These are phyloP conservation scores for Crepidotus variabilis DNA, from an alignment of 768 basidiomycete species.

Conservation along the genomic window DNA sequence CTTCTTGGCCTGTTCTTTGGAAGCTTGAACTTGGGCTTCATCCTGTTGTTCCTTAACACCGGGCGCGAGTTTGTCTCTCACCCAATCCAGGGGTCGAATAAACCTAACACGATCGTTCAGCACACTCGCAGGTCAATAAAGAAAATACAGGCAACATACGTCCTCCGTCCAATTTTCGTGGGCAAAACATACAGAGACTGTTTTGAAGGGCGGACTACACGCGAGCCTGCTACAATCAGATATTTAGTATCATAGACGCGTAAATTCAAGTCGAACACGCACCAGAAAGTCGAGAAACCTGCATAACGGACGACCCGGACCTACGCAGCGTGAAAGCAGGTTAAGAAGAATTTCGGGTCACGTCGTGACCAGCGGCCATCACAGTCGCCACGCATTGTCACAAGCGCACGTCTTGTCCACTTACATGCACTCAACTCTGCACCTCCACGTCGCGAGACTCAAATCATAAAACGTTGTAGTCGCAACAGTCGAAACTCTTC, in stretches of 20 bases:
- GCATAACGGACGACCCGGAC: slow-evolving; percentile 19
- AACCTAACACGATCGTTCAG: slow-evolving; percentile 27
- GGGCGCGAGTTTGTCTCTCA: slow-evolving; percentile 55
- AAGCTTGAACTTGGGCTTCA: slow-evolving; percentile 42
- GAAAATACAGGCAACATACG: slow-evolving; percentile 12
- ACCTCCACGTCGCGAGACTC: background rate
- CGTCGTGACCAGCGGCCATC: background rate
- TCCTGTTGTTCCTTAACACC: slow-evolving; percentile 39
- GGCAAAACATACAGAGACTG: slow-evolving; percentile 5
- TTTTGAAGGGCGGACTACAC: slow-evolving; percentile 10
- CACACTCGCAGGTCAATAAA: background rate
- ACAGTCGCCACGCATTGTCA: background rate
- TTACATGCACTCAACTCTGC: background rate
- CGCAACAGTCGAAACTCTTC: background rate
- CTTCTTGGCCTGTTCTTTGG: slow-evolving; percentile 39
- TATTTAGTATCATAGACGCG: background rate
- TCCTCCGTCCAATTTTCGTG: slow-evolving; percentile 8
- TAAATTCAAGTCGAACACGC: background rate
- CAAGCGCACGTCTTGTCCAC: background rate
- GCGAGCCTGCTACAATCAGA: slow-evolving; percentile 6
- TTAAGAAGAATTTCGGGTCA: background rate
- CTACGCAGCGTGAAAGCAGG: slow-evolving; percentile 4
- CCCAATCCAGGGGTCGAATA: slow-evolving; percentile 61
- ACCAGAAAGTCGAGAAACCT: slow-evolving; percentile 24
- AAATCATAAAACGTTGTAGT: background rate